These are phyloP conservation scores for Gynandropsis gynandra DNA, from an alignment of 345 rosid species.

Conservation along the genomic window DNA sequence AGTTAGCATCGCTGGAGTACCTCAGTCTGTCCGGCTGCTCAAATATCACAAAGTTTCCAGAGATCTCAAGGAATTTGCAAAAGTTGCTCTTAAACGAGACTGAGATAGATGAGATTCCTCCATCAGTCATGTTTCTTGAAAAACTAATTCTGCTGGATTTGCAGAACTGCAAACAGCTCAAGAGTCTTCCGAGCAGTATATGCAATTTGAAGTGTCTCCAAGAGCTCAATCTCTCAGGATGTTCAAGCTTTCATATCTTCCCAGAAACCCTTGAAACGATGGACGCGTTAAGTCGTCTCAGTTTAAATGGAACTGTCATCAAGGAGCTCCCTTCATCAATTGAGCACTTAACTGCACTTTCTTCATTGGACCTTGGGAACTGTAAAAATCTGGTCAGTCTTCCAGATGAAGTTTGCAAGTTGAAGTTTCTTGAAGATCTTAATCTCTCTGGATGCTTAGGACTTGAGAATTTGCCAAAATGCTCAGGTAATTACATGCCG, in stretches of 20 bases:
- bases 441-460: constrained; percentile 16
- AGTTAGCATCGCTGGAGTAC: constrained; percentile 15
- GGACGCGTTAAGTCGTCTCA: constrained; percentile 24
- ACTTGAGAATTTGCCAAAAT: no score
- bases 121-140: constrained; percentile 15
- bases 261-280: constrained; percentile 27
- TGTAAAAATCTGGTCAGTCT: constrained; percentile 1
- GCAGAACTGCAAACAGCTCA: constrained; percentile 19
- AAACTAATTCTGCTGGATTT: constrained; percentile 22
- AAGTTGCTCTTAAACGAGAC: constrained; percentile 24
- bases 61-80: constrained; percentile 22
- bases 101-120: constrained; percentile 24
- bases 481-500: no score
- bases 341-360: neutral
- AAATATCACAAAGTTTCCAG: constrained; percentile 21
- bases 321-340: constrained; percentile 21
- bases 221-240: constrained; percentile 24
- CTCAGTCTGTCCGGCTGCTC: constrained; percentile 30
- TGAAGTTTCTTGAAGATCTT: constrained; percentile 23
- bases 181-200: constrained; percentile 24
- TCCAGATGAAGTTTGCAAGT: neutral
- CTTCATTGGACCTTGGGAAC: neutral
- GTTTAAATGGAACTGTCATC: constrained; percentile 22
- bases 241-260: constrained; percentile 22
- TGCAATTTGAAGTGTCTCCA: constrained; percentile 18